Percentiles rank a stretch among this genome's conserved stretches.
These are phyloP conservation scores for Leptodontidium sp. DNA, from an alignment of 2,329 filamentous ascomycete genomes.

Conservation along the genomic window DNA sequence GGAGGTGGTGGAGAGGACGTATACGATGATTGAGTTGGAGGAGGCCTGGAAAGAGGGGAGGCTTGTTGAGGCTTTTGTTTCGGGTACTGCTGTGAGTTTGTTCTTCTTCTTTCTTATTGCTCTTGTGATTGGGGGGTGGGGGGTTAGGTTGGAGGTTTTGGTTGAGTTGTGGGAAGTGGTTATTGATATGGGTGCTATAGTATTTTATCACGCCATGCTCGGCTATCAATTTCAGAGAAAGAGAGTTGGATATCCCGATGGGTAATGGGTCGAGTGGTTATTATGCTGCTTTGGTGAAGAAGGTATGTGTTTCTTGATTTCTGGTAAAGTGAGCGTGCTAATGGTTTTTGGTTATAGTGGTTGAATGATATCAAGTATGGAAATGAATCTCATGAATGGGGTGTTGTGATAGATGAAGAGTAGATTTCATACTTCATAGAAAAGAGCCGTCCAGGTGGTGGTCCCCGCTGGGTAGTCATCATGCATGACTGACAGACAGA, in stretches of 20 bases:
- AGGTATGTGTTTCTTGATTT: constrained; percentile 32
- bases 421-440: constrained; percentile 21
- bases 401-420: constrained; percentile 68
- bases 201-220: constrained; percentile 77
- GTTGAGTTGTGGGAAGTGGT: neutral
- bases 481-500: no score
- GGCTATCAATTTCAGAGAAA: constrained; percentile 70
- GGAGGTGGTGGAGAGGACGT: constrained; percentile 81
- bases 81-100: constrained; percentile 80
- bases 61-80: constrained; percentile 83
- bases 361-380: constrained; percentile 80
- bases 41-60: constrained; percentile 78
- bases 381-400: constrained; percentile 72
- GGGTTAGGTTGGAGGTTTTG: neutral
- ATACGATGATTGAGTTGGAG: constrained; percentile 80
- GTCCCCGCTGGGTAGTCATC: no score
- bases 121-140: neutral
- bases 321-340: neutral
- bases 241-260: constrained; percentile 69
- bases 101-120: neutral
- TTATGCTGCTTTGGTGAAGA: constrained; percentile 68
- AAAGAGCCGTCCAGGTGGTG: no score
- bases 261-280: constrained; percentile 59
- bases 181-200: constrained; percentile 48
- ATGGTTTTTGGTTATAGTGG: constrained; percentile 50